Percentiles rank a stretch among this genome's conserved stretches.
These are phyloP conservation scores for Diaporthe ampelina DNA, from an alignment of 2,329 filamentous ascomycete species.

Conservation along the genomic window DNA sequence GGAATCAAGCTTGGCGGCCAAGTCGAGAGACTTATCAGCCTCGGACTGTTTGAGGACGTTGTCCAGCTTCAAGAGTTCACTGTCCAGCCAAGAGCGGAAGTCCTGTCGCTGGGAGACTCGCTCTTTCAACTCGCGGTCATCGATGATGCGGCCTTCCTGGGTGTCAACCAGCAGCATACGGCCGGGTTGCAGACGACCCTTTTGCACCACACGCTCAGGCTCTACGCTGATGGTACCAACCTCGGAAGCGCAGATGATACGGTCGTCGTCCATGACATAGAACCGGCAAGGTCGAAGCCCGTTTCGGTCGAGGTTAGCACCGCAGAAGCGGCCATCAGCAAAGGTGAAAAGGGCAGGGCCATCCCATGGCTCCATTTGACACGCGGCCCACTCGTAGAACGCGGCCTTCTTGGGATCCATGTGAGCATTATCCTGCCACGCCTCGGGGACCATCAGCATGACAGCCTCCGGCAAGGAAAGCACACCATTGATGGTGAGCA, in stretches of 20 bases:
- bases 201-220: constrained; percentile 90
- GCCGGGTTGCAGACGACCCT: constrained; percentile 92
- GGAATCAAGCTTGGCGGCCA: constrained; percentile 77
- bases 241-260: constrained; percentile 97
- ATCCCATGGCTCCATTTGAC: constrained; percentile 99
- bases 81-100: constrained; percentile 90
- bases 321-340: constrained; percentile 95
- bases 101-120: constrained; percentile 89
- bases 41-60: constrained; percentile 76
- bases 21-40: constrained; percentile 69
- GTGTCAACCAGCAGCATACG: constrained; percentile 98
- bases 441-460: constrained; percentile 98
- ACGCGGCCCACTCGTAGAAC: constrained; percentile 98
- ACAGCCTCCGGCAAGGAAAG: constrained; percentile 95
- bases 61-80: constrained; percentile 86
- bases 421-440: constrained; percentile 92
- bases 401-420: constrained; percentile 97
- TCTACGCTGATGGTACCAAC: constrained; percentile 94
- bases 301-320: constrained; percentile 96
- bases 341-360: constrained; percentile 97
- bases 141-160: constrained; percentile 88
- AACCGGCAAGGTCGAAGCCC: constrained; percentile 95
- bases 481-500: constrained; percentile 95
- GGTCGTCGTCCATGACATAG: constrained; percentile 96
- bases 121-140: constrained; percentile 91